Evolutionary conservation across 73 alveolate genomes (phyloP).

Genomic region (Stentor roeselii): DNA sequence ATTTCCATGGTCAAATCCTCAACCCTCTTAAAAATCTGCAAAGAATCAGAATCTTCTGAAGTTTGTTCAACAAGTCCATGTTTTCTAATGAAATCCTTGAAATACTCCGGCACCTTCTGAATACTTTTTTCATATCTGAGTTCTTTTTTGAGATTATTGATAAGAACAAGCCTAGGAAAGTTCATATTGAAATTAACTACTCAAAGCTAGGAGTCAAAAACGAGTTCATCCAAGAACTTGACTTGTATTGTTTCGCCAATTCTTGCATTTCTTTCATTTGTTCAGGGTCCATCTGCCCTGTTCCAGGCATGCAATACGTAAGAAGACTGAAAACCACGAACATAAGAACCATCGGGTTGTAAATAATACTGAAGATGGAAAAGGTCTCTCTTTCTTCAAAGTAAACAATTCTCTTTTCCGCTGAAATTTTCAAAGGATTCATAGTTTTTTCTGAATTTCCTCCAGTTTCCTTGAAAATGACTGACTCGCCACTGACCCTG

Average conservation of each 20-base stretch:
- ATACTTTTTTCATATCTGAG: background rate
- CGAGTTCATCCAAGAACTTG: constrained; percentile 23
- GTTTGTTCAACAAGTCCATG: background rate
- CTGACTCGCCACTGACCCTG: background rate
- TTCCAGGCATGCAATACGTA: background rate
- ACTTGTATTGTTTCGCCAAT: constrained; percentile 11
- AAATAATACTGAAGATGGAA: constrained; percentile 13
- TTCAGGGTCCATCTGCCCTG: constrained; percentile 25
- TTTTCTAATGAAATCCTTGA: background rate
- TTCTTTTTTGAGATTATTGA: background rate
- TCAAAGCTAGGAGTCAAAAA: constrained; percentile 12
- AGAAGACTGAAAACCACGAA: background rate
- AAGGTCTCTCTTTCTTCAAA: constrained; percentile 26
- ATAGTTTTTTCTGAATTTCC: background rate
- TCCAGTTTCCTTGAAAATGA: background rate
- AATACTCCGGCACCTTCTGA: background rate
- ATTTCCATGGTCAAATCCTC: background rate
- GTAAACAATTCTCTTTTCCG: constrained; percentile 9
- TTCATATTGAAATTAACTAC: background rate
- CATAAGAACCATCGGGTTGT: constrained; percentile 18
- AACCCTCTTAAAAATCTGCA: too few relatives aligned
- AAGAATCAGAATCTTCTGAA: background rate
- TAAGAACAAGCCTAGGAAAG: background rate
- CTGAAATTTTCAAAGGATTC: background rate
- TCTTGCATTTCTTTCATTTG: constrained; percentile 31